A percentile compares a stretch with the other conserved stretches of the same genome.
phyloP scores from a whole-genome alignment of 2,329 filamentous ascomycete species.

The Ustulina deusta region DNA sequence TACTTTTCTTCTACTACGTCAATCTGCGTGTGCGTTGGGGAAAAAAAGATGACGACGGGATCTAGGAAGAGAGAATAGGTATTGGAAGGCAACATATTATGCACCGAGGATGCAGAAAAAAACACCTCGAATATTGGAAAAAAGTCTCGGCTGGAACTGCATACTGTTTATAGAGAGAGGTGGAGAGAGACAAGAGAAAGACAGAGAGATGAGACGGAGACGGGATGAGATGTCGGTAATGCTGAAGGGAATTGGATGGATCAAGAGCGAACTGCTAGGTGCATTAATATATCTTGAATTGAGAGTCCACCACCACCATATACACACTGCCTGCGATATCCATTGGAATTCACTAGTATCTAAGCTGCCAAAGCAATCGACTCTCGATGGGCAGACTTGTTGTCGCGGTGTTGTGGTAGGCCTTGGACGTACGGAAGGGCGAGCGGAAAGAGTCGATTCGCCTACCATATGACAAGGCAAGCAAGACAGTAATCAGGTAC shows the following conservation, averaged over 20 bases:
- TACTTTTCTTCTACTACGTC: background rate
- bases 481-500: background rate
- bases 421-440: background rate
- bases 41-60: slow-evolving; percentile 8
- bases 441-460: background rate
- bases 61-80: background rate
- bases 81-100: slow-evolving; percentile 9
- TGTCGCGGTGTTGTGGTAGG: background rate
- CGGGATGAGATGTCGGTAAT: slow-evolving; percentile 5
- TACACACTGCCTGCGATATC: background rate
- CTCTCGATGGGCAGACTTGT: background rate
- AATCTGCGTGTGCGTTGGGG: background rate
- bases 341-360: background rate
- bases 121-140: background rate
- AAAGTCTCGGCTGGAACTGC: slow-evolving; percentile 21
- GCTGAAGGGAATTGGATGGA: slow-evolving; percentile 11
- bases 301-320: background rate
- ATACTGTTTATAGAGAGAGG: slow-evolving; percentile 25
- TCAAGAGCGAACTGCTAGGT: slow-evolving; percentile 11
- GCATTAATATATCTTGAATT: slow-evolving; percentile 11
- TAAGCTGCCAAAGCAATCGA: background rate
- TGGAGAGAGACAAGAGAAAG: background rate
- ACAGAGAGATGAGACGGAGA: background rate
- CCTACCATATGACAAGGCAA: background rate
- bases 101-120: slow-evolving; percentile 23